A percentile compares a stretch with the other conserved stretches of the same genome.
These are phyloP conservation scores for Sabuloglossum arenarium DNA, from an alignment of 495 filamentous ascomycete genomes.

Conservation along the genomic window DNA sequence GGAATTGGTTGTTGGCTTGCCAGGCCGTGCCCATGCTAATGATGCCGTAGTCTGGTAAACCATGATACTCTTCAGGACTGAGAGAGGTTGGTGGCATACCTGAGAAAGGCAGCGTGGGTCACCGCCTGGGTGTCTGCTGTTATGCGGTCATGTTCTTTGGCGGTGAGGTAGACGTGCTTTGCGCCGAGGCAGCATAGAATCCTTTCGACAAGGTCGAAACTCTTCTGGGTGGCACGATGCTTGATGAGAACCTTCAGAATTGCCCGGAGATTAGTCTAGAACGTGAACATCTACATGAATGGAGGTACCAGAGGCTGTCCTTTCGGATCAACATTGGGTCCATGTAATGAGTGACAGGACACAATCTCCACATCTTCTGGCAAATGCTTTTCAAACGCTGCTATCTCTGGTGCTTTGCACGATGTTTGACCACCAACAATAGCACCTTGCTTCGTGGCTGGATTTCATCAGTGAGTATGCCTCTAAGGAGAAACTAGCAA, in stretches of 20 bases:
- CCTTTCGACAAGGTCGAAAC: constrained; percentile 52
- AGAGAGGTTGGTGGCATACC: constrained; percentile 3
- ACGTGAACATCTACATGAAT: not conserved
- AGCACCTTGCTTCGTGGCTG: constrained; percentile 81
- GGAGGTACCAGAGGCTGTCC: constrained; percentile 61
- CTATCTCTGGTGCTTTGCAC: constrained; percentile 92
- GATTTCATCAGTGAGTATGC: constrained; percentile 12
- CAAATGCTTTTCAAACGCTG: constrained; percentile 75
- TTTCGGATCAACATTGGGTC: constrained; percentile 67
- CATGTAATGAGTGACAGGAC: constrained; percentile 92
- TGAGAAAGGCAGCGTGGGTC: constrained; percentile 85
- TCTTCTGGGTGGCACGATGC: constrained; percentile 64
- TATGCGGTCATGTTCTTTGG: constrained; percentile 79
- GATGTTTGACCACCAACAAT: constrained; percentile 96
- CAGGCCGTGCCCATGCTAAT: constrained; percentile 85
- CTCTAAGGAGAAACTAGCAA: constrained; percentile 5
- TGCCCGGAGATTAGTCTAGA: constrained; percentile 1
- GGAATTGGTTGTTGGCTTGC: constrained; percentile 81
- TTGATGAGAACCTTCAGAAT: constrained; percentile 53
- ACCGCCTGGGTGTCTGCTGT: constrained; percentile 97
- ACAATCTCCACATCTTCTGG: constrained; percentile 81
- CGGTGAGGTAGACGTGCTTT: constrained; percentile 67
- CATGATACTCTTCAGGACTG: not conserved
- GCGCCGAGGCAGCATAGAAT: constrained; percentile 68
- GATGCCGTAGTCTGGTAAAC: not conserved